Conservation (phyloP, 805 yeast species). For the Hanseniaspora lindneri region DNA sequence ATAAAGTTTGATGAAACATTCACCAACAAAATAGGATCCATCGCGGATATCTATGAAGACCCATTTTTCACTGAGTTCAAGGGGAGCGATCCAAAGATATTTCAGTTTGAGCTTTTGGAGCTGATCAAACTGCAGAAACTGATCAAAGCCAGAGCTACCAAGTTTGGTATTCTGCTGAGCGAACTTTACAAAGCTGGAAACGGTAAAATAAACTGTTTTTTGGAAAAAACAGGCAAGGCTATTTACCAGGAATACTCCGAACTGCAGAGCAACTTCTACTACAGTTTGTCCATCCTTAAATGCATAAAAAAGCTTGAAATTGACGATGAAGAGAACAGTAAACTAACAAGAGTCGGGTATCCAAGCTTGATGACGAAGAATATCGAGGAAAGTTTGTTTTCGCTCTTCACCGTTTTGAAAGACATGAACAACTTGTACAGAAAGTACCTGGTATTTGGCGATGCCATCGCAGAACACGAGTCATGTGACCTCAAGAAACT, state of each 20-base stretch:
- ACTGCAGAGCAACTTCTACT: constrained; percentile 19
- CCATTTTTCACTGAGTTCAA: background rate
- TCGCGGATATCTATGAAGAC: background rate
- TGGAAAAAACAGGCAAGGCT: constrained; percentile 4
- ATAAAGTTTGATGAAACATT: constrained; percentile 8
- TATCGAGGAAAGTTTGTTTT: constrained; percentile 25
- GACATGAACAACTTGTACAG: constrained; percentile 8
- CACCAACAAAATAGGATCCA: background rate
- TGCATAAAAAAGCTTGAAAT: constrained; percentile 23
- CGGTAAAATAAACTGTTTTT: background rate
- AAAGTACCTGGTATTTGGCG: constrained; percentile 6
- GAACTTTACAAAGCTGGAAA: constrained; percentile 1
- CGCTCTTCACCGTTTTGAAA: background rate
- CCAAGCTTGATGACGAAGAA: constrained; percentile 42
- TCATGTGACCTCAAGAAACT: background rate
- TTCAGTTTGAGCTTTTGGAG: constrained; percentile 32
- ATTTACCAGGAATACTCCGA: constrained; percentile 25
- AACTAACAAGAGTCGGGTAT: constrained; percentile 44
- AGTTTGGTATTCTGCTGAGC: constrained; percentile 34
- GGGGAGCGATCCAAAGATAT: background rate
- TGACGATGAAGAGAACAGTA: constrained; percentile 33
- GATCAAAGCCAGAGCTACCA: constrained; percentile 65
- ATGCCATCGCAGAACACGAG: background rate
- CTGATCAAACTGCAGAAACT: constrained; percentile 46
- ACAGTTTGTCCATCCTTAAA: constrained; percentile 17